Base-by-base conservation (phyloP, 1,284 basidiomycete species). In the Trichosporon inkin region DNA sequence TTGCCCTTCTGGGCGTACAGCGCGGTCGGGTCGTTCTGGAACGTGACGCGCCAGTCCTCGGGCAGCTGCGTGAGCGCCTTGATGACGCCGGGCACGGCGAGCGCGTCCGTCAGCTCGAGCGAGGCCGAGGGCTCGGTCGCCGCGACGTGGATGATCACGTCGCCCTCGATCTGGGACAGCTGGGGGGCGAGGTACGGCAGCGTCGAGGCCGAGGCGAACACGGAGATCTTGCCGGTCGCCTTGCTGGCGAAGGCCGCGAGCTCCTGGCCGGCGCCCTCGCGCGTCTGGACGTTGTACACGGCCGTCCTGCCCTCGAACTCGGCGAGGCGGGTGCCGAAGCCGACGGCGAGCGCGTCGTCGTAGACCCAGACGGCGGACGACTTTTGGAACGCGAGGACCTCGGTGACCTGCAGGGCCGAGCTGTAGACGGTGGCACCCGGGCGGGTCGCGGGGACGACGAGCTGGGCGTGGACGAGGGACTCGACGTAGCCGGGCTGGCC, bases 181-280 rank as follows among this genome's bases (percentile, higher is more conserved):
- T 88, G 85, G 28, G 86, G 83, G 3, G 86, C 81, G 88, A 95
- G 89, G 65, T 85, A 81, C 13, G 87, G 84, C 51, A 94, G 81
- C 16, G 67, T 82, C 78, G 8, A 61, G 40, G 74, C 70, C 10
- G 75, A 69, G 17, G 75, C 75, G 57, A 80, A 78, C 35, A 80
- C 73, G 20, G 70, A 67, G 62, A 79, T 66, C 57, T 68, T 67
- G 57, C 67, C 72, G n/a, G 51, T 24, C 66, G 90, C 85, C 69
- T 77, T 77, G 17, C 65, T 65, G 44, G 74, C 66, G 63, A 90
- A 84, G 16, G 92, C 92, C 39, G 90, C 85, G 62, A 96, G 81
- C 69, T 85, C 85, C 58, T 92, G 79, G 16, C 92, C 92, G 19
- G 92, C 91, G 53, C 92, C 92, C 16, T 87, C 83, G 60, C 92